Base-by-base conservation (phyloP, 306 rosid genomes). In the Datisca glomerata region DNA sequence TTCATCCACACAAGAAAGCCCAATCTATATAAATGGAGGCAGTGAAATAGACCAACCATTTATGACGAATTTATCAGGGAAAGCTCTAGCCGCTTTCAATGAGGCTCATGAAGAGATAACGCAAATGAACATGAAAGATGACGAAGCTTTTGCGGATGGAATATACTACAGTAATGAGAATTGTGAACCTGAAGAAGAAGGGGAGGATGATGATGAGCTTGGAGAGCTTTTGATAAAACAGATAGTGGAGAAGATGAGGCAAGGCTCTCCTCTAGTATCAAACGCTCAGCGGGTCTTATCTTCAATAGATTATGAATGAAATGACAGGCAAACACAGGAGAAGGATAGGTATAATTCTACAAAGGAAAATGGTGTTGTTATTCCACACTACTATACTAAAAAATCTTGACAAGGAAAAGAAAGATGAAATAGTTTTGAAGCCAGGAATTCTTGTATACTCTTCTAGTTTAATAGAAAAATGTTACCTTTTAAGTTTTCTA, bases 151-250 rank as follows among this genome's bases (percentile, higher is more conserved):
- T n/a, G n/a, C n/a, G n/a, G n/a, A n/a, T n/a, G n/a, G n/a, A n/a
- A n/a, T n/a, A n/a, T n/a, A n/a, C n/a, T n/a, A n/a, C n/a, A n/a
- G n/a, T n/a, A n/a, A n/a, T 12, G 4, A 14, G 36, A 31, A 8
- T 11, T 12, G 36, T 31, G 25, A 6, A 33, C n/a, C n/a, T n/a
- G 53, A 48, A 19, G 29, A 37, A 3, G 18, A 33, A 10, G 9
- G 29, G 12, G 54, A 49, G 7, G 31, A 48, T 32, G 54, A 33
- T 20, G 43, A 49, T 34, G 43, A 33, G 41, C 6, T 49, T 28
- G 43, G 20, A n/a, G 12, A 49, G 41, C n/a, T 33, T n/a, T 33
- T 49, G 53, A 12, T 38, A 16, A 24, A n/a, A 17, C 49, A 44
- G 29, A 24, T 38, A 38, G 43, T 38, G 17, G 43, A 38, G 19